Base-by-base conservation (phyloP, 495 filamentous ascomycete genomes). In the Aspergillus campestris region DNA sequence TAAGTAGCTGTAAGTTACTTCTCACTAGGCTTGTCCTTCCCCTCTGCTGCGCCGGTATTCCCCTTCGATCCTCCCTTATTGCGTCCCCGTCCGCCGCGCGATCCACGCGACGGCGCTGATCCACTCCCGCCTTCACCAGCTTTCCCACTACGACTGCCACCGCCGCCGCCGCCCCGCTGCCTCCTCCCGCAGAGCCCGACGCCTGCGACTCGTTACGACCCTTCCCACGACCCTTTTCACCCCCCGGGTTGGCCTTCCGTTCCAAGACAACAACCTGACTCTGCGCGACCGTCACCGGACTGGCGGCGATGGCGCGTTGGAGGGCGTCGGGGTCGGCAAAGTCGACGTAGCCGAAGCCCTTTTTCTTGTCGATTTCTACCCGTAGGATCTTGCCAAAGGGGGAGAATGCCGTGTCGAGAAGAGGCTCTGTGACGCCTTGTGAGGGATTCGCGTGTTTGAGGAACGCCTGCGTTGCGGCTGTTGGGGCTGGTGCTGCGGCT, bases 391-490 rank as follows among this genome's bases (percentile, higher is more conserved):
- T 51, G 12, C 89, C 89, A 48, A 84, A 91, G 1, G 64, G 58
- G 31, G 78, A 64, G 57, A 96, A 80, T 7, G 86, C 81, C 49
- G 81, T 73, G 48, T 82, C 78, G 5, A 96, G 75, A 0, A 87
- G 61, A 0, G 80, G 66, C 51, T 94, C 89, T 0, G 87, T 94
- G 33, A 96, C 84, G 12, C 89, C 89, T 60, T 95, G 89, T 1
- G 88, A 89, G 13, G 87, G 80, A 60, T 92, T 94, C 43, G 89
- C 89, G 54, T 94, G 89, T 57, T 95, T 95, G 53, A 95, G 72
- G 59, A 95, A 96, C n/a, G 87, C 89, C 57, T 87, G 82, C 1
- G 80, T 86, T 6, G 83, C 78, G 4, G 78, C 78, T 7, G 80
- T 59, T 24, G 73, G 41, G 7, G 69, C 54, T 18, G 56, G 42